phyloP scores from a whole-genome alignment of 1,284 basidiomycete genomes.

The Malassezia vespertilionis region DNA sequence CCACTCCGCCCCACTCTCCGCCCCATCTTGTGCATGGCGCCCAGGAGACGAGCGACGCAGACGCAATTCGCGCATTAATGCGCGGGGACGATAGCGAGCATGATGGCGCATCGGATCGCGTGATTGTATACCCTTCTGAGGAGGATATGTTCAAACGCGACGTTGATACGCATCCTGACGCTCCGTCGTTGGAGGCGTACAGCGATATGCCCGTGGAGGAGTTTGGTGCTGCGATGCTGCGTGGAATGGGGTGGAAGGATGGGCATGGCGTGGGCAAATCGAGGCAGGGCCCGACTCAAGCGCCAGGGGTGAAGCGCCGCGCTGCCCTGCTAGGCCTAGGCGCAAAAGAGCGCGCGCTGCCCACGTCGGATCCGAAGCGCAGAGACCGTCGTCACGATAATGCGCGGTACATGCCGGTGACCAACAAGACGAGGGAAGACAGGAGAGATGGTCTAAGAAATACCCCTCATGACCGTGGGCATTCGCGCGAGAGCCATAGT shows the following conservation, averaged over 20 bases:
- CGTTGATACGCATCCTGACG: constrained; percentile 36
- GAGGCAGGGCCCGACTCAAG: constrained; percentile 28
- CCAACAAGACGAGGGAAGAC: too few species aligned
- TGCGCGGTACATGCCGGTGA: constrained; percentile 3
- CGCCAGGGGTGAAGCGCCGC: constrained; percentile 34
- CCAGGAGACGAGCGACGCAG: constrained; percentile 18
- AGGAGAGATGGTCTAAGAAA: too few species aligned
- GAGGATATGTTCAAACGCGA: constrained; percentile 31
- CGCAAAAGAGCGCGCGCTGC: constrained; percentile 31
- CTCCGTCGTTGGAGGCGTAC: constrained; percentile 70
- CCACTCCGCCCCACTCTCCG: neutral
- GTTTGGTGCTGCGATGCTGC: constrained; percentile 81
- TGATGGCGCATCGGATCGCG: neutral
- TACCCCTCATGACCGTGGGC: too few species aligned
- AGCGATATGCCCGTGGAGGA: constrained; percentile 77
- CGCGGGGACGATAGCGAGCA: constrained; percentile 9
- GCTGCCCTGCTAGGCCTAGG: constrained; percentile 39
- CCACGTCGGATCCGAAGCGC: neutral
- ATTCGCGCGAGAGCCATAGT: too few species aligned
- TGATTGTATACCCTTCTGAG: constrained; percentile 31
- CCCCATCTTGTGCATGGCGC: neutral
- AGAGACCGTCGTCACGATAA: neutral
- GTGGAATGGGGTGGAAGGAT: constrained; percentile 94
- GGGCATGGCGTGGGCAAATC: constrained; percentile 56
- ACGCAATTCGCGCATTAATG: constrained; percentile 26